Percentiles rank a stretch among this genome's conserved stretches.
These are phyloP conservation scores for Magnaporthales sp. DNA, from an alignment of 2,329 filamentous ascomycete genomes.

Conservation along the genomic window DNA sequence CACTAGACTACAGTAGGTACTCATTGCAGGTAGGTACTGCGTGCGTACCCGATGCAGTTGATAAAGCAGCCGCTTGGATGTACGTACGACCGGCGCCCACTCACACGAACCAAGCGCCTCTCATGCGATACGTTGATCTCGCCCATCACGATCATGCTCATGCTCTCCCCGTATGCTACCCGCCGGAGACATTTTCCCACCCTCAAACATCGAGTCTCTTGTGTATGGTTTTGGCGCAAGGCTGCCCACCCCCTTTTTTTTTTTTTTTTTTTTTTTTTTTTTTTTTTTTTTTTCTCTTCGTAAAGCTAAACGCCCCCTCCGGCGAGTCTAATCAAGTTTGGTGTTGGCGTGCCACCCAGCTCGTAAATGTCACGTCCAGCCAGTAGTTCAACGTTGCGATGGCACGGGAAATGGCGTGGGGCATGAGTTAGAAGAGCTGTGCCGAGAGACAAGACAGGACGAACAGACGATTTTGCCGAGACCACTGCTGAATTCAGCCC, in stretches of 20 bases:
- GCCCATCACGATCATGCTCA: background rate
- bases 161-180: background rate
- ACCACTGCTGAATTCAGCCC: background rate
- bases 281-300: background rate
- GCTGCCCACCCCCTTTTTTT: background rate
- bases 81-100: background rate
- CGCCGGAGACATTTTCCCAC: background rate
- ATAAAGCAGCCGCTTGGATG: background rate
- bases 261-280: background rate
- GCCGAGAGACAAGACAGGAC: background rate
- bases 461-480: background rate
- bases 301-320: background rate
- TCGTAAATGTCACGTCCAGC: background rate
- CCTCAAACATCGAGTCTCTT: background rate
- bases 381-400: background rate
- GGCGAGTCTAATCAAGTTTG: background rate
- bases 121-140: background rate
- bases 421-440: background rate
- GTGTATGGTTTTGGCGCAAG: background rate
- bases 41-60: background rate
- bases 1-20: too few species aligned
- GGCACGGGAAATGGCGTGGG: background rate
- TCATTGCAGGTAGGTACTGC: too few species aligned
- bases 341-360: background rate
- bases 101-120: background rate